Evolutionary conservation across 495 filamentous ascomycete species (phyloP), one percentile per base, ranked within the genome.

Genomic region (Podospora bellae-mahoneyi): DNA sequence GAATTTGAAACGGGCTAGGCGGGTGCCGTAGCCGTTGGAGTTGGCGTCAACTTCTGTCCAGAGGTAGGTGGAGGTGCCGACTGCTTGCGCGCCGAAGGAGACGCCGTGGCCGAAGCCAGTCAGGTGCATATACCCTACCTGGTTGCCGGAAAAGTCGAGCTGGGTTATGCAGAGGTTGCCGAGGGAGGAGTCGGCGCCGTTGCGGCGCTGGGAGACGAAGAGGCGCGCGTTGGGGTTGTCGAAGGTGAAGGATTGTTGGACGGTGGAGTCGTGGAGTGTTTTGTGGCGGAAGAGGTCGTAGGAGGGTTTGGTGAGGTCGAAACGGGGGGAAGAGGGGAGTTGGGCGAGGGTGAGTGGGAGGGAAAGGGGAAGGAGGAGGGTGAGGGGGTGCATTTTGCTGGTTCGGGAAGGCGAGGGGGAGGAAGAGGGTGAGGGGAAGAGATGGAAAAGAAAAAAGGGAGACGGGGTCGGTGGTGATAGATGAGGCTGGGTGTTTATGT

Each of bases 251-350:
- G 48, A 30, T 2, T 70, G 68, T 32, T 70, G 68, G n/a, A 70
- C 68, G 7, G 68, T 64, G 60, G 32, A 54, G 30, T 70, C 60
- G 64, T 63, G 30, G 10, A 70, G 60, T 0, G 48, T 57, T 23
- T 66, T 70, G 61, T 58, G 28, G 64, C 60, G 68, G 55, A 20
- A 58, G 60, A 70, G 68, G 32, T 70, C 68, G 34, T 66, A 66
- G 5, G 68, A 70, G 2, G 68, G 68, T 55, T 66, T 53, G 48
- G 60, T 71, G 9, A 69, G 70, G 39, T 72, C 70, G 28, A 71
- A 69, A 1, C 62, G 68, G 55, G 48, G 66, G 34, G 62, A 54
- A 30, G 32, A 58, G 55, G 64, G 64, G 67, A 72, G 64, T 4
- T 27, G 44, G 53, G 68, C 63, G n/a, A 58, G n/a, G 19, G 19